Conservation (phyloP, 768 basidiomycete species). For the Filobasidium floriforme region DNA sequence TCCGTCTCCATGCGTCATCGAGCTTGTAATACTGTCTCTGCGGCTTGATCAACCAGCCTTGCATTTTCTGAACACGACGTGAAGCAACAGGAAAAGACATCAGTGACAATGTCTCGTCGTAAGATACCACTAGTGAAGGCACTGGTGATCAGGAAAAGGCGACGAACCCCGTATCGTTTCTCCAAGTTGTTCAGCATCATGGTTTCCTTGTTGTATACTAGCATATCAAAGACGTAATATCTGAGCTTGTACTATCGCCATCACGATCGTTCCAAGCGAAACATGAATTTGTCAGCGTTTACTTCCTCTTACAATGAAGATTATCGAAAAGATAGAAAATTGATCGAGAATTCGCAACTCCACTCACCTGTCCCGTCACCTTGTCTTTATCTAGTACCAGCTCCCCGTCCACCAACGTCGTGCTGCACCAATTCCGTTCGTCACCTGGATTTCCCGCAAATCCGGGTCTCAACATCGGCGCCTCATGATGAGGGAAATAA, state of each 20-base stretch:
- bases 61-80: constrained; percentile 67
- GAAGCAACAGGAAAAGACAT: no score
- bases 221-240: constrained; percentile 83
- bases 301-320: no score
- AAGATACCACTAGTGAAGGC: no score
- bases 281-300: constrained; percentile 3
- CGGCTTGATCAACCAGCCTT: constrained; percentile 74
- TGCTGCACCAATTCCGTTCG: constrained; percentile 63
- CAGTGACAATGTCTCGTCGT: no score
- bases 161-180: constrained; percentile 79
- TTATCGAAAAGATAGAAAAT: no score
- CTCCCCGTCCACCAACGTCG: constrained; percentile 72
- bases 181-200: constrained; percentile 75
- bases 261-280: constrained; percentile 14
- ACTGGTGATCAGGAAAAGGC: no score
- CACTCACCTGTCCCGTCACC: constrained; percentile 58
- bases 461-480: not conserved
- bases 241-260: constrained; percentile 67
- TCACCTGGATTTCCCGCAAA: constrained; percentile 18
- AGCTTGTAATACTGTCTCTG: constrained; percentile 54
- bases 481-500: constrained; percentile 65
- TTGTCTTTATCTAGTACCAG: constrained; percentile 85
- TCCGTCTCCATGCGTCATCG: constrained; percentile 31
- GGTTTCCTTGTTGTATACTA: constrained; percentile 76
- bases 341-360: no score